phyloP scores from a whole-genome alignment of 2,329 filamentous ascomycete genomes.

The Calycina herbarum region DNA sequence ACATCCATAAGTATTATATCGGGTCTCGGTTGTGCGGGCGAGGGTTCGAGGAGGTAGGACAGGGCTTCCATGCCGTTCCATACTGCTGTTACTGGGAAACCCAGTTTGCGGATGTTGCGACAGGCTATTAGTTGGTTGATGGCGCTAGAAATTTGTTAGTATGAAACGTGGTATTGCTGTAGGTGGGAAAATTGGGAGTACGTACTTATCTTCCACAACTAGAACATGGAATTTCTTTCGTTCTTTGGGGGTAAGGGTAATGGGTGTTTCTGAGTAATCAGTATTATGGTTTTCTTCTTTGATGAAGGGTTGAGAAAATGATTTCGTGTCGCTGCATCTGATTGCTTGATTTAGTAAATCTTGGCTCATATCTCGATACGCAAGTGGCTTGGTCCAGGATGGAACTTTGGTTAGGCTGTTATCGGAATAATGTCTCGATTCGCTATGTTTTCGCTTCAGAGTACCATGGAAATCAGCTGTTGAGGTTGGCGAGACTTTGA shows the following conservation, averaged over 20 bases:
- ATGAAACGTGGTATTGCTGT: no score
- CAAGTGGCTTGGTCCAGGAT: constrained; percentile 16
- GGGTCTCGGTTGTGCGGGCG: constrained; percentile 22
- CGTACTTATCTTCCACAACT: constrained; percentile 30
- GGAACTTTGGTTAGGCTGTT: constrained; percentile 8
- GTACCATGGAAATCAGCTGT: not conserved
- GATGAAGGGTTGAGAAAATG: not conserved
- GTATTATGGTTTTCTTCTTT: not conserved
- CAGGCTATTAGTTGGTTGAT: constrained; percentile 33
- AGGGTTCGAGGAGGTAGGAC: constrained; percentile 24
- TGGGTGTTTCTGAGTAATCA: constrained; percentile 13
- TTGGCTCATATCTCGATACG: constrained; percentile 15
- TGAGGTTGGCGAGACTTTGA: constrained; percentile 19
- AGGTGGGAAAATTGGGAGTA: no score
- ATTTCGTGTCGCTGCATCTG: constrained; percentile 9
- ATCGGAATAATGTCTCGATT: not conserved
- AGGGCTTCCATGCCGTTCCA: constrained; percentile 34
- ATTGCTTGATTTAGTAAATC: constrained; percentile 26
- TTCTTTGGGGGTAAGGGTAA: not conserved
- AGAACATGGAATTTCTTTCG: constrained; percentile 25
- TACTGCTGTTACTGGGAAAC: constrained; percentile 28
- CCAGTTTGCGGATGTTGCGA: constrained; percentile 29
- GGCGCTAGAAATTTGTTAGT: constrained; percentile 3
- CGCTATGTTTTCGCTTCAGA: not conserved
- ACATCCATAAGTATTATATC: constrained; percentile 45